Percentiles rank a stretch among this genome's conserved stretches.
Evolutionary conservation across 148 eudicot species (phyloP).

Genomic region (Rhododendron ferrugineum): DNA sequence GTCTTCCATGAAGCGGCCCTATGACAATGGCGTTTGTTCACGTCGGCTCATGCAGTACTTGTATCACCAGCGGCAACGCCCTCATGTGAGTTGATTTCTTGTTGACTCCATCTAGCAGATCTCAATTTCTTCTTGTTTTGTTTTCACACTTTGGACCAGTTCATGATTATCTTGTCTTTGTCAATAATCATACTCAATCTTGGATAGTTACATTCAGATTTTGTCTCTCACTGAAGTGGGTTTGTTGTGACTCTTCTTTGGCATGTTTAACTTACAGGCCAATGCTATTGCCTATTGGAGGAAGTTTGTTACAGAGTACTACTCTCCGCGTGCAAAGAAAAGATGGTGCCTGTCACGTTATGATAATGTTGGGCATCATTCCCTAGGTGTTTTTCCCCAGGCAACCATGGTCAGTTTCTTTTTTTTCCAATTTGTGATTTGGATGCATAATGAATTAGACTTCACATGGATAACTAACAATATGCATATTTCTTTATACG

Average conservation of each 20-base stretch:
- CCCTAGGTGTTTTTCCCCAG: constrained; percentile 87
- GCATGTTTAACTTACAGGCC: constrained; percentile 43
- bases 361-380: constrained; percentile 87
- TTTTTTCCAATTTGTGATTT: not conserved
- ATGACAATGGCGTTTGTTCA: constrained; percentile 83
- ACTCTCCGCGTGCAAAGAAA: constrained; percentile 89
- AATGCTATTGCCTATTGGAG: constrained; percentile 87
- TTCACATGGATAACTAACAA: not conserved
- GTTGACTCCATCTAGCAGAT: not conserved
- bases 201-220: not conserved
- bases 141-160: not conserved
- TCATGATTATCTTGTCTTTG: not conserved
- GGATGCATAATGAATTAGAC: not conserved
- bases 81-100: constrained; percentile 50
- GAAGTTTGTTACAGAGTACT: constrained; percentile 89
- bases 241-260: constrained; percentile 2
- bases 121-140: not conserved
- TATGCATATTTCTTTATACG: not conserved
- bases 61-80: constrained; percentile 84
- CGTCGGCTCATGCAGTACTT: constrained; percentile 87
- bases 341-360: constrained; percentile 92
- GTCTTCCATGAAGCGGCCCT: constrained; percentile 56
- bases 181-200: not conserved
- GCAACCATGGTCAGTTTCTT: constrained; percentile 62
- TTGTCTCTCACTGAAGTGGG: not conserved